A percentile compares a stretch with the other conserved stretches of the same genome.
These are phyloP conservation scores for Trichocladium antarcticum DNA, from an alignment of 495 filamentous ascomycete species.

Conservation along the genomic window DNA sequence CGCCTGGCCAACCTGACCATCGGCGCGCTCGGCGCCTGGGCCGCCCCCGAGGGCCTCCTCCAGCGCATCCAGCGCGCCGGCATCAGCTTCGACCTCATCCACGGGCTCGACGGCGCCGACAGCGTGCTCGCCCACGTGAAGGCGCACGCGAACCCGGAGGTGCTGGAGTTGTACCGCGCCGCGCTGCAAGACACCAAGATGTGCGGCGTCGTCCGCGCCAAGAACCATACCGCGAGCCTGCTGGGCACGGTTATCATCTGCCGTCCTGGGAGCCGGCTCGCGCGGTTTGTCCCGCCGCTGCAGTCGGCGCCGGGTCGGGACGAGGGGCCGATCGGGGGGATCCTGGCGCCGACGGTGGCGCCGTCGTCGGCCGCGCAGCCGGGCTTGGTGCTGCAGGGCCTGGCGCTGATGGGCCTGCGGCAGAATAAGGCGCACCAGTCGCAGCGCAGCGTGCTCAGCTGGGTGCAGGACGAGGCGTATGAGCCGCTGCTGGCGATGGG, in stretches of 20 bases:
- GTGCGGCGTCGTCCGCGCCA: constrained; percentile 76
- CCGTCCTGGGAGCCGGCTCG: constrained; percentile 52
- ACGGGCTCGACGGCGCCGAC: constrained; percentile 66
- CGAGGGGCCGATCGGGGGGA: constrained; percentile 53
- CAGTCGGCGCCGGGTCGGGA: constrained; percentile 10
- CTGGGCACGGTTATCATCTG: constrained; percentile 79
- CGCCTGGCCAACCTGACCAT: constrained; percentile 51
- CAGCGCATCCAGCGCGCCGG: constrained; percentile 58
- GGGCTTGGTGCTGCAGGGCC: constrained; percentile 59
- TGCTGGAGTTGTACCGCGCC: constrained; percentile 71
- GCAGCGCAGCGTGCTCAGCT: constrained; percentile 59
- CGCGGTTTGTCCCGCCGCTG: constrained; percentile 59
- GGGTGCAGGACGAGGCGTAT: constrained; percentile 61
- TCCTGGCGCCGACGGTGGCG: constrained; percentile 64
- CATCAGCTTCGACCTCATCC: constrained; percentile 66
- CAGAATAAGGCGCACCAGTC: constrained; percentile 70
- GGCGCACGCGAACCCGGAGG: constrained; percentile 63
- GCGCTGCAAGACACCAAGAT: constrained; percentile 60
- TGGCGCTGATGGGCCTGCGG: constrained; percentile 69
- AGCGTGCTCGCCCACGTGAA: constrained; percentile 64
- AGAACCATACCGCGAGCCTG: constrained; percentile 53
- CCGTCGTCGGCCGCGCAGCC: constrained; percentile 56
- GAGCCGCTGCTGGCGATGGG: constrained; percentile 66
- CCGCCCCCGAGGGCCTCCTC: constrained; percentile 59
- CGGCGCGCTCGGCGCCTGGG: constrained; percentile 58